phyloP scores from a whole-genome alignment of 441 rosid genomes.

The Kokia cookei region DNA sequence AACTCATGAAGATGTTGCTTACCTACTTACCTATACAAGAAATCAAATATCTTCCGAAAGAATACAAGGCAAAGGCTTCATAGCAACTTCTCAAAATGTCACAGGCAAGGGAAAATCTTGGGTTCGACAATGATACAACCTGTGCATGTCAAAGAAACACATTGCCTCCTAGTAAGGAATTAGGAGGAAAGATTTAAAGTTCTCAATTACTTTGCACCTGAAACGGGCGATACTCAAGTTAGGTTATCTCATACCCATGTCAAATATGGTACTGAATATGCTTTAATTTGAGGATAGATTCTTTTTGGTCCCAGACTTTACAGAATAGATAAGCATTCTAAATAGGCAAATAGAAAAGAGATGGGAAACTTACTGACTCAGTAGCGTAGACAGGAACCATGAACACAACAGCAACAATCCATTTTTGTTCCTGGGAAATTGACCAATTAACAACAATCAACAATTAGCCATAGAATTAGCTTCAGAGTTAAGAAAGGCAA shows the following conservation, averaged over 20 bases:
- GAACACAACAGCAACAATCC: conserved; percentile 72
- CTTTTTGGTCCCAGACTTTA: too few species aligned
- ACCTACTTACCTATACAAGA: conserved; percentile 97
- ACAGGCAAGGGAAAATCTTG: conserved; percentile 57
- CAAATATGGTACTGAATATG: background rate
- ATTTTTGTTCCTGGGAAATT: conserved; percentile 71
- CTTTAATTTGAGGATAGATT: background rate
- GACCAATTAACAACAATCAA: background rate
- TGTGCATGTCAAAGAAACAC: conserved; percentile 14
- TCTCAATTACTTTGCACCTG: background rate
- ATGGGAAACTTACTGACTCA: conserved; percentile 60
- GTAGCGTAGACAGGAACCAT: conserved; percentile 91
- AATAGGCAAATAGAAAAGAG: background rate
- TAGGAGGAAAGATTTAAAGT: background rate
- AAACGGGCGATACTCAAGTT: background rate
- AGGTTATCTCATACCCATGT: background rate
- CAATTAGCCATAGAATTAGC: too few species aligned
- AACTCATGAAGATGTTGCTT: conserved; percentile 4
- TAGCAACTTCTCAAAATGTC: conserved; percentile 83
- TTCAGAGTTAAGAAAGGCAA: too few species aligned
- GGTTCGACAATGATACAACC: conserved; percentile 63
- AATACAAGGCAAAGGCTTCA: conserved; percentile 87
- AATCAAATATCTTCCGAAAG: conserved; percentile 85
- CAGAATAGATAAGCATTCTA: background rate
- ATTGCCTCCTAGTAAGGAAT: background rate